These are phyloP conservation scores for Tardiomyces depauwii DNA, from an alignment of 1,139 yeast genomes.

Conservation along the genomic window DNA sequence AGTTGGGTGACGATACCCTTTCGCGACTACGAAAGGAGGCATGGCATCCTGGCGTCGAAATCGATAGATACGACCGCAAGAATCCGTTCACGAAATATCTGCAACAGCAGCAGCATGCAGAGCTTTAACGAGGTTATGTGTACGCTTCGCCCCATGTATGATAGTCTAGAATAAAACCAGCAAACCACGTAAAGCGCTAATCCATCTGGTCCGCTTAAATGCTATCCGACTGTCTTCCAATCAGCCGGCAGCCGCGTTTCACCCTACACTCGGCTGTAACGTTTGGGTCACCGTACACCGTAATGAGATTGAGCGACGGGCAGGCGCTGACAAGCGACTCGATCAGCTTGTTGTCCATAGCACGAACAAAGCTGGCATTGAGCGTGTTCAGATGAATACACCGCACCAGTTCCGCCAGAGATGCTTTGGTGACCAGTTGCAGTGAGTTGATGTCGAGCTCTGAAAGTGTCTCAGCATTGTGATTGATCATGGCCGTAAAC, in stretches of 20 bases:
- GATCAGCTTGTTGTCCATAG: conserved; percentile 55
- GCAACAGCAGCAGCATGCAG: conserved; percentile 5
- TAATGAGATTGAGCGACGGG: conserved; percentile 50
- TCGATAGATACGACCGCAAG: conserved; percentile 9
- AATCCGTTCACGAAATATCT: conserved; percentile 9
- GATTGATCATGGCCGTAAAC: conserved; percentile 46
- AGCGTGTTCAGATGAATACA: conserved; percentile 43
- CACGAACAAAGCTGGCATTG: conserved; percentile 68
- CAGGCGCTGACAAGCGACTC: conserved; percentile 44
- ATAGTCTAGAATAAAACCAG: background rate
- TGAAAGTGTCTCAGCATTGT: conserved; percentile 55
- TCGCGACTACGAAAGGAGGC: conserved; percentile 16
- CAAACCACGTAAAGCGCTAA: too few species aligned
- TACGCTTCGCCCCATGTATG: background rate
- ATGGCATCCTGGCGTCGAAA: conserved; percentile 26
- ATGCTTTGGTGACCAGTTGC: conserved; percentile 40
- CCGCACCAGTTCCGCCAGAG: conserved; percentile 41
- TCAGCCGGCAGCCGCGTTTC: conserved; percentile 46
- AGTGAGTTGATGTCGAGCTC: conserved; percentile 65
- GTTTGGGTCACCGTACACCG: conserved; percentile 67
- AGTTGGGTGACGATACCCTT: conserved; percentile 11
- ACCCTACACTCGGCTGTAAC: conserved; percentile 37
- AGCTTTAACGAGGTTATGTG: too few species aligned
- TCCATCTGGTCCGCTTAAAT: conserved; percentile 29
- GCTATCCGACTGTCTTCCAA: conserved; percentile 69